Evolutionary conservation across 805 yeast genomes (phyloP), one percentile per base, ranked within the genome.

Genomic region (Candida palmyrensis): DNA sequence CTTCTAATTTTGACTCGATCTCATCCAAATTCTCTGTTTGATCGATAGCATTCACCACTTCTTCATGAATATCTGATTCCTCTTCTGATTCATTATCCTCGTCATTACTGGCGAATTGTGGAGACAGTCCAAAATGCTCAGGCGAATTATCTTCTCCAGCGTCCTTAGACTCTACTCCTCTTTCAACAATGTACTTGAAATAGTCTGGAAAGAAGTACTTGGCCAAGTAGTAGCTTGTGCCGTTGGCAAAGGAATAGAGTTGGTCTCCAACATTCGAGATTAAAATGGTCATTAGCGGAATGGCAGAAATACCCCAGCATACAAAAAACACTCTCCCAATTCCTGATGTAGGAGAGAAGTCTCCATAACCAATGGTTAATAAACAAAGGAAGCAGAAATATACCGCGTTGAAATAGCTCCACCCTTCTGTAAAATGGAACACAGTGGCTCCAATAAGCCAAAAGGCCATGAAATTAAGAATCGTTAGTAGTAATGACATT

Each of bases 351-450:
- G 95, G 95, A 1, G 76, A 65, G 44, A 64, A 77, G 48, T 80
- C 88, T 19, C 96, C 96, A 55, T 83, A 86, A 1, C 96, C 96
- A 36, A 88, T 82, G 0, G 96, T 84, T 5, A 86, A 57, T 33
- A 88, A 68, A 47, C 90, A 78, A 25, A 83, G 58, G 41, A 82
- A 77, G 39, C 89, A 76, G 48, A 84, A 87, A 57, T 88, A 88
- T n/a, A 83, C 65, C 2, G 77, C 68, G 33, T 76, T 62, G 42
- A 82, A 82, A 54, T 79, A 88, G 5, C 68, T 39, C 96, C 96
- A 88, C 3, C 57, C 61, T 51, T 86, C 95, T 12, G 73, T 57
- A 21, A 56, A 62, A 22, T 62, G 57, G 48, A 87, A 83, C 0
- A 76, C 72, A 21, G 77, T 39, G 0, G 88, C 87, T 1, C 96